Conservation (phyloP, 1,139 yeast genomes). For the Taphrina confusa region DNA sequence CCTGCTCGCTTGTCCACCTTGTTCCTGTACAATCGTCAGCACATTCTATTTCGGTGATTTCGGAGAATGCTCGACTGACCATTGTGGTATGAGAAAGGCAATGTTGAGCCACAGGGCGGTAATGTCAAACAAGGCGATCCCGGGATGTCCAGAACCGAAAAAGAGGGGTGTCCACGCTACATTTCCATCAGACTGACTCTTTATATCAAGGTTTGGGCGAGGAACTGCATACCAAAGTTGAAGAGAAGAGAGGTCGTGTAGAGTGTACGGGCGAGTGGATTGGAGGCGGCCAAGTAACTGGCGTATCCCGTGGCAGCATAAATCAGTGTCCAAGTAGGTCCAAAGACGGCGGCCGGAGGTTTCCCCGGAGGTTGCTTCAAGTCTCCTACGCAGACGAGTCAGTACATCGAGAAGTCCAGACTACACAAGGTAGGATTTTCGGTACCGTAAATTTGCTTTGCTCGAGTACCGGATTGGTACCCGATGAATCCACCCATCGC, state of each 20-base stretch:
- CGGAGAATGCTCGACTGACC: slow-evolving; percentile 8
- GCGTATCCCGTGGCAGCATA: slow-evolving; percentile 36
- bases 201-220: no score
- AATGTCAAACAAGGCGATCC: slow-evolving; percentile 32
- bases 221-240: slow-evolving; percentile 24
- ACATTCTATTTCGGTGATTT: no score
- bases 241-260: slow-evolving; percentile 19
- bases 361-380: slow-evolving; percentile 35
- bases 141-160: slow-evolving; percentile 24
- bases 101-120: slow-evolving; percentile 27
- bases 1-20: slow-evolving; percentile 33
- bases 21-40: slow-evolving; percentile 5
- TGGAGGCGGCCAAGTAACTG: slow-evolving; percentile 27
- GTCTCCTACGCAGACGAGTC: not conserved
- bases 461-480: slow-evolving; percentile 19
- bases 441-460: slow-evolving; percentile 26
- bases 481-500: slow-evolving; percentile 29
- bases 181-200: not conserved
- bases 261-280: slow-evolving; percentile 12
- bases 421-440: no score
- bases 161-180: slow-evolving; percentile 36
- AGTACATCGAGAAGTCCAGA: no score
- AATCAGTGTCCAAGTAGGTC: slow-evolving; percentile 37
- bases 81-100: slow-evolving; percentile 21
- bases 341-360: slow-evolving; percentile 36